Evolutionary conservation across 176 grass and related monocot species (phyloP), one percentile per base, ranked within the genome.

Genomic region (Bolboschoenus planiculmis): DNA sequence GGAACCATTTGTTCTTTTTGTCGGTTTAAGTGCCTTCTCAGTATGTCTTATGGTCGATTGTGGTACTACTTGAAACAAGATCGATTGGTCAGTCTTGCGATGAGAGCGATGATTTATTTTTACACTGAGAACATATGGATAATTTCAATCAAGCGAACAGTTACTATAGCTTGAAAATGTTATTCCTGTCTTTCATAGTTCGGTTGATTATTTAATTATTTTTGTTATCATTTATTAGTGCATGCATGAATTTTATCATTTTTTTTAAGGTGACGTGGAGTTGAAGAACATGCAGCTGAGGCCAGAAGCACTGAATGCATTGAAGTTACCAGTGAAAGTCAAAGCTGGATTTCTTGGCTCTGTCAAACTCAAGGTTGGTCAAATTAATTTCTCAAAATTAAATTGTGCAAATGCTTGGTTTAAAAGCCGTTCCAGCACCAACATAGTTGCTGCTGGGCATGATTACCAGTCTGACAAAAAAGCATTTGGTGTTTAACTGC

Each of bases 271-370:
- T n/a, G 90, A 94, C 88, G 95, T 98, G 51, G 92, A 94, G 87
- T 73, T 98, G 78, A 90, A 89, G 27, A 94, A 94, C 87, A 98
- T 98, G 95, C 92, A 94, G 85, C 81, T 98, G 81, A 94, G 83
- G 85, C 95, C 92, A 47, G 95, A 97, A 67, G 95, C 95, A 8
- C 95, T 97, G 73, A 97, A 97, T 94, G 91, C 92, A 66, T 85
- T 97, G 79, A 94, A 94, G 70, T 90, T 97, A 75, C 95, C 95
- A 68, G 88, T 97, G 53, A 94, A 84, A 90, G 95, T 97, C 62
- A 94, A 97, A 81, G 92, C 95, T 40, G 95, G 95, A 88, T 97
- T 97, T 77, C 92, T 97, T 75, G 95, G 95, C 84, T 97, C 95
- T 67, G 95, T 97, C 48, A 94, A 83, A 85, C 92, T 97, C 81